These are phyloP conservation scores for Pontederia crassipes DNA, from an alignment of 176 grass and related monocot genomes.

Conservation along the genomic window DNA sequence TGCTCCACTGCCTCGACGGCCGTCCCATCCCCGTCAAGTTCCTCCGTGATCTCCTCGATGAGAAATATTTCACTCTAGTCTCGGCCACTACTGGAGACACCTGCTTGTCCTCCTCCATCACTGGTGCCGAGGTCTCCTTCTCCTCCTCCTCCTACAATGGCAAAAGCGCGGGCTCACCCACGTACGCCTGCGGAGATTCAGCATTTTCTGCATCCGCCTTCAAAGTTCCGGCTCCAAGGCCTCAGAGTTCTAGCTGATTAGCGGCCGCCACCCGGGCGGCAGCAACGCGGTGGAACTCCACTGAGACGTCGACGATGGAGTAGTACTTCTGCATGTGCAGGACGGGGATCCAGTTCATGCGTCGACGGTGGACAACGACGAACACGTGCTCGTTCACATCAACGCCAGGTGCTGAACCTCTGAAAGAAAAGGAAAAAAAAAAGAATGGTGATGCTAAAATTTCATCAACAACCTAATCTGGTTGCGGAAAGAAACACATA, in stretches of 20 bases:
- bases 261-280: conserved; percentile 27
- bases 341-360: conserved; percentile 93
- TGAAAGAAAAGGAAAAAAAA: no score
- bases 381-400: conserved; percentile 73
- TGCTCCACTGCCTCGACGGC: conserved; percentile 19
- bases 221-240: neutral
- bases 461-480: no score
- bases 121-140: conserved; percentile 31
- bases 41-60: conserved; percentile 17
- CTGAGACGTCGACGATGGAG: conserved; percentile 59
- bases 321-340: conserved; percentile 92
- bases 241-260: no score
- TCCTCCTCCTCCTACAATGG: conserved; percentile 32
- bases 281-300: neutral
- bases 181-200: neutral
- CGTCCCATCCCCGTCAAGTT: neutral
- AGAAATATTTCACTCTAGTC: neutral
- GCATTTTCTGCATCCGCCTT: neutral
- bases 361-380: neutral
- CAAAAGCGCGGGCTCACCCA: conserved; percentile 15
- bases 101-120: conserved; percentile 23
- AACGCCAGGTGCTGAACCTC: conserved; percentile 37
- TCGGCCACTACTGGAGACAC: neutral
- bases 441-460: no score
- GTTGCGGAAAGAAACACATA: no score